Evolutionary conservation across 306 rosid genomes (phyloP).

Genomic region (Comarum palustre): DNA sequence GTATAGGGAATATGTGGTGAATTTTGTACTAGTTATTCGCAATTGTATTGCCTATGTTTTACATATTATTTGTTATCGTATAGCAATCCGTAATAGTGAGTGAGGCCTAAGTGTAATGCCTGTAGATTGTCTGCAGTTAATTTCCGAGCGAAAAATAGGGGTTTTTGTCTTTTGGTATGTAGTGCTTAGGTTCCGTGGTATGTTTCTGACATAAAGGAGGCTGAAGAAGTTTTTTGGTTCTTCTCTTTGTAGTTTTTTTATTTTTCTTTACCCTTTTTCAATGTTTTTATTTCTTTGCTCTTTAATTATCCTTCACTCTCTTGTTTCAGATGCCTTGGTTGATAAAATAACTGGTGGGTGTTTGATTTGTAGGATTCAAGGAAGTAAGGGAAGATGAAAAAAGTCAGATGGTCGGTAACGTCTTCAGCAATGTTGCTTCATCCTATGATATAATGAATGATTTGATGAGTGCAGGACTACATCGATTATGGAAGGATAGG

Average conservation of each 20-base stretch:
- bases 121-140: not conserved
- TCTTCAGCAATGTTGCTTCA: conserved; percentile 85
- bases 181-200: not conserved
- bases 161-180: not conserved
- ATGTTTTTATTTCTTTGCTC: not conserved
- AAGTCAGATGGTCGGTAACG: conserved; percentile 76
- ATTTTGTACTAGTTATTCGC: not conserved
- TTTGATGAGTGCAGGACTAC: conserved; percentile 89
- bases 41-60: not conserved
- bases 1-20: not conserved
- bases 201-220: not conserved
- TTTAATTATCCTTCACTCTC: not conserved
- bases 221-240: not conserved
- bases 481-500: conserved; percentile 98
- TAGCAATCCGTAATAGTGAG: not conserved
- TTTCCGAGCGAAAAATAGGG: not conserved
- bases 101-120: not conserved
- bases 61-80: not conserved
- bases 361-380: conserved; percentile 59
- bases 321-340: conserved; percentile 12
- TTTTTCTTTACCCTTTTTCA: not conserved
- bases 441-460: conserved; percentile 88
- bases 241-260: not conserved
- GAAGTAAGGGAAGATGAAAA: conserved; percentile 90
- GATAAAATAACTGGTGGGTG: conserved; percentile 1